phyloP scores from a whole-genome alignment of 2,329 filamentous ascomycete genomes.

The Trichoderma koningiopsis region DNA sequence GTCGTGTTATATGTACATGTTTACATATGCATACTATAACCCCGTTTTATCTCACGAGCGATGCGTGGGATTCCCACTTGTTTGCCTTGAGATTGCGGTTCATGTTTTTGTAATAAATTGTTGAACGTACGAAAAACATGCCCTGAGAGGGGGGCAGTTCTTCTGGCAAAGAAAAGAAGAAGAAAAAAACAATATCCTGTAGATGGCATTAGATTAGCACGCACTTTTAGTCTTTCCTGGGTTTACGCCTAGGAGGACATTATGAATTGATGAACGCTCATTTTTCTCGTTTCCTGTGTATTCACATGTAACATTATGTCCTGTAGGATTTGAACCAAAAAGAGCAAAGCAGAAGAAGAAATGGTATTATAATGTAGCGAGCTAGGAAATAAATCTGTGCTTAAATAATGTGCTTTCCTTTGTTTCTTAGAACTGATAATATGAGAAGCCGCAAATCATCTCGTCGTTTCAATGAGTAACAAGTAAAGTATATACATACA shows the following conservation, averaged over 20 bases:
- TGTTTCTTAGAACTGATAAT: not conserved
- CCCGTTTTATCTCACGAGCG: not conserved
- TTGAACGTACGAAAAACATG: not conserved
- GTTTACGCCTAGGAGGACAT: not conserved
- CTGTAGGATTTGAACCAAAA: not conserved
- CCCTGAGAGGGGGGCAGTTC: not conserved
- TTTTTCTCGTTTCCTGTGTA: not conserved
- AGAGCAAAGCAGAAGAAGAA: not conserved
- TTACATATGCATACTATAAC: not conserved
- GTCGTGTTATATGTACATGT: not conserved
- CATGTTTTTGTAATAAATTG: not conserved
- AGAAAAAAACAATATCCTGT: not conserved
- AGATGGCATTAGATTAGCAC: not conserved
- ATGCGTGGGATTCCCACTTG: not conserved
- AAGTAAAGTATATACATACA: not conserved
- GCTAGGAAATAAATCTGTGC: not conserved
- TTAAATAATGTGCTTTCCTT: not conserved
- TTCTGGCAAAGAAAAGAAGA: not conserved
- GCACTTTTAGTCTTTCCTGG: not conserved
- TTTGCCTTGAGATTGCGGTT: not conserved
- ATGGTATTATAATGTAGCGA: not conserved
- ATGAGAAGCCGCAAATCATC: no score
- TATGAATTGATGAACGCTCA: not conserved
- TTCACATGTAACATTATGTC: not conserved
- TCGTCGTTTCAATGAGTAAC: not conserved